Percentiles rank a stretch among this genome's conserved stretches.
These are phyloP conservation scores for Xylaria scruposa DNA, from an alignment of 495 filamentous ascomycete species.

Conservation along the genomic window DNA sequence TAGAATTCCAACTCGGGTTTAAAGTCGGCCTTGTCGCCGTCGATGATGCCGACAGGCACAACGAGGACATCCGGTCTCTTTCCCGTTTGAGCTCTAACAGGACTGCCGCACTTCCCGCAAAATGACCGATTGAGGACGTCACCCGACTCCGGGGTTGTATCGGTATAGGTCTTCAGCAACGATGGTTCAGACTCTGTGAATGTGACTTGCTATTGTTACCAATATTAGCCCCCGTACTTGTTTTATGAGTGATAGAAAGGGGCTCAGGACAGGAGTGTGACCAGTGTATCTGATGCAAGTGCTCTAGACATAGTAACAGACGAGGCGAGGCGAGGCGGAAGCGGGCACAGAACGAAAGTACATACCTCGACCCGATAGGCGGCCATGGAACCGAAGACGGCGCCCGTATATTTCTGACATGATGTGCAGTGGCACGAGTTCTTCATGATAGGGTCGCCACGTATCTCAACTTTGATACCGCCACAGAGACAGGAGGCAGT, in stretches of 20 bases:
- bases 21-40: conserved; percentile 26
- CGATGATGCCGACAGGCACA: conserved; percentile 28
- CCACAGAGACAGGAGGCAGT: conserved; percentile 32
- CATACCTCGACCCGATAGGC: conserved; percentile 24
- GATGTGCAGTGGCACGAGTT: conserved; percentile 30
- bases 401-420: conserved; percentile 30
- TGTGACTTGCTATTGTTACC: conserved; percentile 24
- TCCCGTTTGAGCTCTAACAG: neutral
- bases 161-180: conserved; percentile 21
- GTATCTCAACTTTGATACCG: conserved; percentile 21
- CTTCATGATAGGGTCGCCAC: conserved; percentile 20
- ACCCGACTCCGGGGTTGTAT: conserved; percentile 26
- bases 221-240: neutral
- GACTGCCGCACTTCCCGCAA: conserved; percentile 30
- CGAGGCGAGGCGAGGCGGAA: neutral
- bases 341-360: neutral
- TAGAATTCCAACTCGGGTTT: conserved; percentile 25
- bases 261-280: neutral
- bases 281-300: neutral
- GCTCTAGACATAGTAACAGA: neutral
- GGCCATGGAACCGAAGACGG: conserved; percentile 8
- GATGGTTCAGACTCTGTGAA: conserved; percentile 19
- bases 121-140: conserved; percentile 23
- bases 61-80: neutral
- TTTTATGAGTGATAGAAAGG: neutral